phyloP scores from a whole-genome alignment of 2,329 filamentous ascomycete species.

The Exutisphaerella laricina region DNA sequence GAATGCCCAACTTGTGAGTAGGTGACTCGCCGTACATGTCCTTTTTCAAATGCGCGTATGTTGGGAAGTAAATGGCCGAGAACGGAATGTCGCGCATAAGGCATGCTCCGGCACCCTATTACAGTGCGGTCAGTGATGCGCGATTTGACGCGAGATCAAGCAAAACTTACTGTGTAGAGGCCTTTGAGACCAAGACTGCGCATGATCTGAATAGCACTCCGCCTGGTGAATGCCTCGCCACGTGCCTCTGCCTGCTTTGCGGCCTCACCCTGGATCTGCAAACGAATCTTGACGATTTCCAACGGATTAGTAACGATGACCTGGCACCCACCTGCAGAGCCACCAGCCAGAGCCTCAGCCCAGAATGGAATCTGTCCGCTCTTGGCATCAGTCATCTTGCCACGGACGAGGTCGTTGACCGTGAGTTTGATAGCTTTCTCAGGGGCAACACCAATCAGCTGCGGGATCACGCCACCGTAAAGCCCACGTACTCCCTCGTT shows the following conservation, averaged over 20 bases:
- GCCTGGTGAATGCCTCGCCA: constrained; percentile 72
- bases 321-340: constrained; percentile 85
- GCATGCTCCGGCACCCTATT: constrained; percentile 90
- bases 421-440: constrained; percentile 99
- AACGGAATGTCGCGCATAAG: constrained; percentile 94
- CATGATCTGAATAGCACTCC: constrained; percentile 97
- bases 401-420: constrained; percentile 88
- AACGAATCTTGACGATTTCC: constrained; percentile 98
- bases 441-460: constrained; percentile 95
- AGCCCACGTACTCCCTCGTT: constrained; percentile 87
- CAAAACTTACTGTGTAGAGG: constrained; percentile 96
- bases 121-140: too few relatives aligned
- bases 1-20: constrained; percentile 79
- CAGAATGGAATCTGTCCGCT: constrained; percentile 64
- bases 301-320: constrained; percentile 97
- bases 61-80: constrained; percentile 97
- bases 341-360: constrained; percentile 81
- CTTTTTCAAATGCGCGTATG: constrained; percentile 89
- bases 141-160: too few relatives aligned
- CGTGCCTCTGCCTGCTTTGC: constrained; percentile 67
- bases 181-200: constrained; percentile 89
- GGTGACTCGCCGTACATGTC: constrained; percentile 88
- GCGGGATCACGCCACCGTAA: constrained; percentile 91
- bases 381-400: constrained; percentile 66
- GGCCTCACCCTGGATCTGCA: constrained; percentile 95